Percentiles rank a stretch among this genome's conserved stretches.
Evolutionary conservation across 108 stramenopile genomes (phyloP).

Genomic region (Discostella stelligeroides): DNA sequence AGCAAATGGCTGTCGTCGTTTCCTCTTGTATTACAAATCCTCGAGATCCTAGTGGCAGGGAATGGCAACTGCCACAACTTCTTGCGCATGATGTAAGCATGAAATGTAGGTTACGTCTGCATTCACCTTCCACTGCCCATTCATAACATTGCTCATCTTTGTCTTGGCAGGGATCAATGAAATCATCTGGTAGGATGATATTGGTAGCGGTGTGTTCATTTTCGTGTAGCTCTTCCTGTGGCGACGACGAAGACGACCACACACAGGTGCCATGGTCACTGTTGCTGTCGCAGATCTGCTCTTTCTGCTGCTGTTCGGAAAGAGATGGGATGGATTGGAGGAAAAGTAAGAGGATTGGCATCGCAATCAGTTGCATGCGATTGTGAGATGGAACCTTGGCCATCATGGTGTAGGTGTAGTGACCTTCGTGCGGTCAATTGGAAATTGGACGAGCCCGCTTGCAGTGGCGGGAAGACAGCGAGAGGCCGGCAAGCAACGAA

Average conservation of each 20-base stretch:
- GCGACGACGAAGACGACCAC: too few species aligned
- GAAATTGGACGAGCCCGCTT: too few species aligned
- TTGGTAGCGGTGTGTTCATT: neutral
- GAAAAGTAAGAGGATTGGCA: neutral
- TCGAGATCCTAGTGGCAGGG: neutral
- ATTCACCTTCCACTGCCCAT: slow-evolving; percentile 36
- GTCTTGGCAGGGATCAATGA: slow-evolving; percentile 32
- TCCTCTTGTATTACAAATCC: neutral
- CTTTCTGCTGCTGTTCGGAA: neutral
- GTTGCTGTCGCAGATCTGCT: neutral
- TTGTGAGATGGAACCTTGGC: too few species aligned
- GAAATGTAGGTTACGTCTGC: slow-evolving; percentile 11
- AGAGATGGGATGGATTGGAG: neutral
- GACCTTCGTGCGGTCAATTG: too few species aligned
- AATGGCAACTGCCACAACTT: slow-evolving; percentile 18
- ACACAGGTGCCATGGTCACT: neutral
- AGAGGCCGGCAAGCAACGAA: too few species aligned
- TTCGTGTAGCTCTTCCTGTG: too few species aligned
- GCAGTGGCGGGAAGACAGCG: too few species aligned
- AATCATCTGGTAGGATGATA: slow-evolving; percentile 16
- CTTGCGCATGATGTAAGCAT: slow-evolving; percentile 21
- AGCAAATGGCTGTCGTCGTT: neutral
- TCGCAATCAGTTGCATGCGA: neutral
- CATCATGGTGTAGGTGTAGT: too few species aligned
- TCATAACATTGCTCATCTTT: neutral